Conservation (phyloP, 208 protist species). For the Endotrypanum monterogeii region DNA sequence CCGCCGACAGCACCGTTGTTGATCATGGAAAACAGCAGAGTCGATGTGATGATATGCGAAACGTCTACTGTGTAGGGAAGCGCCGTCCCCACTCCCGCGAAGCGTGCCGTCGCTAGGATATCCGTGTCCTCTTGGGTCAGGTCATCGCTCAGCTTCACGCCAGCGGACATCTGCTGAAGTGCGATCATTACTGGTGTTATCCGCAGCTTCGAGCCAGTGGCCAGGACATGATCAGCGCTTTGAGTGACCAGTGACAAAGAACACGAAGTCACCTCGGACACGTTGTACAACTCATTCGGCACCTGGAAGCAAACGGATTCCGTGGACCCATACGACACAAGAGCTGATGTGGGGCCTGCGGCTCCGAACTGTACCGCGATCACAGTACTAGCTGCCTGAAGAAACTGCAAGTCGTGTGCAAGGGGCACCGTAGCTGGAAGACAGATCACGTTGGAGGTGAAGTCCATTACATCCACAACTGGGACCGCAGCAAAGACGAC, state of each 20-base stretch:
- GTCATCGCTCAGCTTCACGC: constrained; percentile 23
- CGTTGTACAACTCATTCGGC: constrained; percentile 25
- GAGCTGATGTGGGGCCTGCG: constrained; percentile 18
- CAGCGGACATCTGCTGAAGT: constrained; percentile 24
- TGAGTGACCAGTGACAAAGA: constrained; percentile 19
- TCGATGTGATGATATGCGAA: constrained; percentile 26
- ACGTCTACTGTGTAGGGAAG: constrained; percentile 46
- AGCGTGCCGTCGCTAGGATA: constrained; percentile 30
- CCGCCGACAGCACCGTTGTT: constrained; percentile 59
- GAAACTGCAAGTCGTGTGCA: constrained; percentile 22
- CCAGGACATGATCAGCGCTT: background rate
- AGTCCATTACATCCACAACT: constrained; percentile 38
- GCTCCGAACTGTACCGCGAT: constrained; percentile 30
- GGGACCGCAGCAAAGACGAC: constrained; percentile 20
- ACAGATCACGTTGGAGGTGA: constrained; percentile 36
- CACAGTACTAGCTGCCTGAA: constrained; percentile 10
- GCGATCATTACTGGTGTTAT: constrained; percentile 38
- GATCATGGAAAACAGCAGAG: constrained; percentile 58
- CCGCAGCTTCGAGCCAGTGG: constrained; percentile 17
- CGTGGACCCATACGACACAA: constrained; percentile 11
- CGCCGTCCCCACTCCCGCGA: constrained; percentile 48
- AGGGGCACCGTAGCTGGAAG: constrained; percentile 22
- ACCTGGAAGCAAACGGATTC: constrained; percentile 25
- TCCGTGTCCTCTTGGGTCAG: constrained; percentile 24
- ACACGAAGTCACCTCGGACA: constrained; percentile 5